Evolutionary conservation across 352 stramenopile species (phyloP), one percentile per base, ranked within the genome.

Genomic region (Phytophthora rubi): DNA sequence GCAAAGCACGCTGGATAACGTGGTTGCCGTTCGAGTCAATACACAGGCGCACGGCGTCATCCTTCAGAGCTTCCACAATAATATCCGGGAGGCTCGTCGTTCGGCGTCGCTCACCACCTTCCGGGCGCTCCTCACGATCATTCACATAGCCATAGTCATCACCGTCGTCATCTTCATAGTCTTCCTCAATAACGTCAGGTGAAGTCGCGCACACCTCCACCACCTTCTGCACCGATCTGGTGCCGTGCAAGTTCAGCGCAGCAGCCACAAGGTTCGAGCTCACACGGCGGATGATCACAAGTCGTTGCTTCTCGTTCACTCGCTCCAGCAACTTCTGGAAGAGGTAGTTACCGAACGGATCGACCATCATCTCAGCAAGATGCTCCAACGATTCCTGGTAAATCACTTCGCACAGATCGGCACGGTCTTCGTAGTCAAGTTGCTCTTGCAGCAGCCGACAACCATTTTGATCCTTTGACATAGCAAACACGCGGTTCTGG

Each of bases 261-360:
- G 97, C 97, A 58, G 97, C 96, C 5, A 99, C 96, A 35, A 99
- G 86, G 58, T 98, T 90, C 2, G 85, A 80, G 59, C 93, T 92
- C 23, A 99, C 97, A 61, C 88, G 96, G n/a, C 80, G 82, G 39
- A 99, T 87, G 68, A 99, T 95, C 65, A 91, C 94, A 23, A 98
- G 79, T 0, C 97, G 88, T 70, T 99, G 93, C 44, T 91, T 85
- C 5, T 90, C 82, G 33, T 83, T 94, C 53, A 98, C 96, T 53
- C 97, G 93, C 66, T 99, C 98, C 28, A 99, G 80, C 33, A 99
- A 94, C 79, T 99, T 99, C 81, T 99, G 98, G 76, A 99, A 99
- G 12, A 99, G 77, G 66, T 99, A 99, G 75, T 99, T 99, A 6
- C 98, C 98, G 77, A 99, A 99, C 6, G 97, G 97, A 76, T 99